Base-by-base conservation (phyloP, 495 filamentous ascomycete species). In the Aspergillus kassunensis region DNA sequence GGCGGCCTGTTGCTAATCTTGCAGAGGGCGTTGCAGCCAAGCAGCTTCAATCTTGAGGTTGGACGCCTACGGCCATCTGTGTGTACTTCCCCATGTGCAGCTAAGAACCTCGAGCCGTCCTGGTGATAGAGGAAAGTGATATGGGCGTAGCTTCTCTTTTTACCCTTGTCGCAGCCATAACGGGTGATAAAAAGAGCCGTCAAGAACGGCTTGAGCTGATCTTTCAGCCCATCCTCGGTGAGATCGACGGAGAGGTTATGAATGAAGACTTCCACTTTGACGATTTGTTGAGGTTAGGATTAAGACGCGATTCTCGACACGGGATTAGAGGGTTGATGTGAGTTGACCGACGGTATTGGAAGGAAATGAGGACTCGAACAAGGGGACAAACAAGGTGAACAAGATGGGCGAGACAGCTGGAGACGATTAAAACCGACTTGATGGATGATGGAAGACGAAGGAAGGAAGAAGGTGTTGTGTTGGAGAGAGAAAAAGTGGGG, bases 241-340 rank as follows among this genome's bases (percentile, higher is more conserved):
- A 56, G 48, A 16, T 71, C 58, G 2, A 54, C 16, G 16, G 69
- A 70, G 10, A 77, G 46, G 45, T 71, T 69, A 7, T 59, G 54
- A 2, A 75, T 40, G 24, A 72, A 64, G n/a, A 76, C 61, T 44
- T 78, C 74, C 75, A 78, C 19, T 23, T 30, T 51, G 37, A 19
- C 13, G 47, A n/a, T 11, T 4, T 45, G 21, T 21, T 41, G 37
- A 23, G 37, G 16, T 44, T 4, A 30, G 16, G 9, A 21, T 11
- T 20, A 29, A 4, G 12, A n/a, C n/a, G n/a, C n/a, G n/a, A n/a
- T n/a, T n/a, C n/a, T n/a, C n/a, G n/a, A n/a, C n/a, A n/a, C n/a
- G n/a, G n/a, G n/a, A n/a, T n/a, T n/a, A n/a, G n/a, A n/a, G n/a
- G n/a, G n/a, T n/a, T n/a, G n/a, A n/a, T n/a, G n/a, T n/a, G n/a